Conservation (phyloP, 2,329 filamentous ascomycete genomes). For the Fusarium penzigii region DNA sequence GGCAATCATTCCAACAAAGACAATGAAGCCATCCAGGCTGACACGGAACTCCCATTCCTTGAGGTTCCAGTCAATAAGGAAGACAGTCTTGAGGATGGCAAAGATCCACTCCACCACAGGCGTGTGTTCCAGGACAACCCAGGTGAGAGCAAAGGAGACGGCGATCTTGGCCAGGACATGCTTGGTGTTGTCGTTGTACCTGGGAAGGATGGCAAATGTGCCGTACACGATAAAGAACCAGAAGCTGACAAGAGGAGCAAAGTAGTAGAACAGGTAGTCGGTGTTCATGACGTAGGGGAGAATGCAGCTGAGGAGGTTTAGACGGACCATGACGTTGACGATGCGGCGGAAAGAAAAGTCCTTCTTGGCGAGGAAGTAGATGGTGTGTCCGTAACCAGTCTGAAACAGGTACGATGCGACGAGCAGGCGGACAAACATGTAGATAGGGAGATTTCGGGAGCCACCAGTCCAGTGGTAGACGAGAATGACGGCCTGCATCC, state of each 20-base stretch:
- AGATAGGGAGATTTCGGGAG: conserved; percentile 47
- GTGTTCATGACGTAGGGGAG: conserved; percentile 59
- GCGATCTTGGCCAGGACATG: conserved; percentile 51
- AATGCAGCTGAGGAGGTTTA: conserved; percentile 56
- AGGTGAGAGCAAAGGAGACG: conserved; percentile 42
- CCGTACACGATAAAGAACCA: conserved; percentile 62
- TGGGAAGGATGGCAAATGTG: conserved; percentile 46
- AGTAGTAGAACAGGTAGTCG: conserved; percentile 54
- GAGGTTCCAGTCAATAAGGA: conserved; percentile 50
- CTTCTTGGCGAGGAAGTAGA: conserved; percentile 56
- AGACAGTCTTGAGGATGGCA: conserved; percentile 39
- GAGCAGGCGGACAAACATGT: conserved; percentile 55
- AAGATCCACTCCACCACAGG: conserved; percentile 24
- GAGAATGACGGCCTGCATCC: conserved; percentile 57
- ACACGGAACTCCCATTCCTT: conserved; percentile 52
- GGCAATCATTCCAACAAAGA: conserved; percentile 56
- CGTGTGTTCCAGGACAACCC: conserved; percentile 19
- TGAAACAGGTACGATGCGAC: conserved; percentile 63
- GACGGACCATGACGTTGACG: conserved; percentile 53
- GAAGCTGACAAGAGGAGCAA: conserved; percentile 59
- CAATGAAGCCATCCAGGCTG: conserved; percentile 53
- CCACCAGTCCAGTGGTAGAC: conserved; percentile 61
- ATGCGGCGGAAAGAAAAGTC: conserved; percentile 59
- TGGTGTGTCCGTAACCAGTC: conserved; percentile 61
- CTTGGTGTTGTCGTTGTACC: conserved; percentile 42